Evolutionary conservation across 177 flowering plant genomes (phyloP), one percentile per base, ranked within the genome.

Genomic region (Vitis hybrid): DNA sequence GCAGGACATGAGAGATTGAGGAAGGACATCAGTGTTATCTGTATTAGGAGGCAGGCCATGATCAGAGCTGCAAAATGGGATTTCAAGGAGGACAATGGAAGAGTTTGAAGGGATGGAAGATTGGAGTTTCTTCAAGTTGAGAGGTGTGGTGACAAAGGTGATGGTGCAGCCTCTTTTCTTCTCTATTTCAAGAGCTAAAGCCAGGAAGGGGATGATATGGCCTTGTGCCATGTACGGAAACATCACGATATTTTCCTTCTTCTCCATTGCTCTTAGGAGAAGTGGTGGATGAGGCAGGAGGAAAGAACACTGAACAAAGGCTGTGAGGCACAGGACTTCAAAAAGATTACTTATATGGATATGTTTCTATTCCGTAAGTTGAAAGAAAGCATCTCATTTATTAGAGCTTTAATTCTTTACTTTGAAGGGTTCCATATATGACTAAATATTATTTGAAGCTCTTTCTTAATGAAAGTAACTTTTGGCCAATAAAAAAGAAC

Each of bases 131-230:
- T 20, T 48, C 68, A 65, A 58, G 72, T 81, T 81, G 32, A 69
- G 75, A 55, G 81, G 84, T 50, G 84, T 78, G 68, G 18, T 81
- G 54, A 35, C 74, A 41, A 77, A 41, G 71, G 81, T 75, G 69
- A 81, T 67, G 59, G 62, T 56, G 69, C 14, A 67, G 14, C 50
- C n/a, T 1, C 53, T 60, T 21, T 58, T 68, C 7, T 52, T 15
- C 9, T 53, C 52, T 9, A 81, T 56, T 24, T 66, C 55, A 15
- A 17, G 41, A 0, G 81, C 84, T 2, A 81, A 60, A 2, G 72
- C 63, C 41, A 78, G 12, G 76, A 71, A 53, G 18, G 78, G 49
- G 27, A 60, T 75, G 32, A 75, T 14, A 54, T 75, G 78, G 20
- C 71, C 74, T 11, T 70, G 71, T 2, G 78, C 68, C 67, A 58